phyloP scores from a whole-genome alignment of 257 asterid genomes.

The Solanum arcanum region DNA sequence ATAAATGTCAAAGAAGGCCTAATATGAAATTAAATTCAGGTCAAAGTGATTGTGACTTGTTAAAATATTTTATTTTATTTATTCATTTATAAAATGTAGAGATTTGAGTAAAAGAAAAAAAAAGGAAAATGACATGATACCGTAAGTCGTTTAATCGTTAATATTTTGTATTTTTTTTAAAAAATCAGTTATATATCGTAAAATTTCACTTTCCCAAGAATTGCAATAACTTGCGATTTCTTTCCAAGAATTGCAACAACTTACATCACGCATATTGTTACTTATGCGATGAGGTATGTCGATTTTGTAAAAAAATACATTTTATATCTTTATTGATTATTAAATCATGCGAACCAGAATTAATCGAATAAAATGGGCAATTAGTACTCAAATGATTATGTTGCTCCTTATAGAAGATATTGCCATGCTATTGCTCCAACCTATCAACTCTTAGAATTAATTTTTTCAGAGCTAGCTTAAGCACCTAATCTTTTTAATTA shows the following conservation, averaged over 20 bases:
- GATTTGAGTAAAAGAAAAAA: neutral
- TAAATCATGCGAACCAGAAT: neutral
- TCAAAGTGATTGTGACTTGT: neutral
- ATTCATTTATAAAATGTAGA: neutral
- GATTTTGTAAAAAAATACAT: rapidly evolving
- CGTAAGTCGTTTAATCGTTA: neutral
- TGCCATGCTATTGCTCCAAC: neutral
- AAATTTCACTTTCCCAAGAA: too few species aligned
- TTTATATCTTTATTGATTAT: too few species aligned
- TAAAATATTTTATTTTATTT: neutral
- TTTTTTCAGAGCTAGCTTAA: neutral
- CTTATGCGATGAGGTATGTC: neutral
- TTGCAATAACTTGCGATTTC: neutral
- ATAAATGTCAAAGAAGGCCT: neutral
- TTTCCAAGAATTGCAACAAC: too few species aligned
- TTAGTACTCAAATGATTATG: neutral
- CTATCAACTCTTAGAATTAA: neutral
- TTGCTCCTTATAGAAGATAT: neutral
- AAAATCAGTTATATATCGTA: neutral
- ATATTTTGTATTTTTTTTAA: neutral
- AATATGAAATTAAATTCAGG: neutral
- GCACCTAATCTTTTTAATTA: neutral
- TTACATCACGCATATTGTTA: neutral
- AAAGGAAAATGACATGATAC: neutral
- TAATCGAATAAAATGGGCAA: neutral